phyloP scores from a whole-genome alignment of 148 eudicot genomes.

The Vaccinium corymbosum region DNA sequence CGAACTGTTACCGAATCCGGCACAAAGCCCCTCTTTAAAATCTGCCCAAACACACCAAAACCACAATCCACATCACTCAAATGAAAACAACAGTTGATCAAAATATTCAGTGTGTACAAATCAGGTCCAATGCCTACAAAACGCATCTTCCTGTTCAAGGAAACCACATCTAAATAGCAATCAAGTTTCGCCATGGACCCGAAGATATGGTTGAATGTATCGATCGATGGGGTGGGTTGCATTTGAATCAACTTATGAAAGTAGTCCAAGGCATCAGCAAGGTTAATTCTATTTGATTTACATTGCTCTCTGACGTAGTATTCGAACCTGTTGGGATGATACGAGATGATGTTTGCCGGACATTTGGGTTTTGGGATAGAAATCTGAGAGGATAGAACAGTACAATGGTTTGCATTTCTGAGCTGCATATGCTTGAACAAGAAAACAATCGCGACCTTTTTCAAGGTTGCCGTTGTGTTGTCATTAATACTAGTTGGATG shows the following conservation, averaged over 20 bases:
- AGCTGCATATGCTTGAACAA: not conserved
- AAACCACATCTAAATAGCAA: slow-evolving; percentile 10
- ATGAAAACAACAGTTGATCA: slow-evolving; percentile 26
- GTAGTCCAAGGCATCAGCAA: not conserved
- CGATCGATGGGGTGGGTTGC: slow-evolving; percentile 6
- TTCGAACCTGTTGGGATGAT: not conserved
- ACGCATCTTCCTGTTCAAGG: not conserved
- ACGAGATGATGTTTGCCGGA: not conserved
- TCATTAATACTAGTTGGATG: too few species aligned
- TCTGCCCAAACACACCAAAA: slow-evolving; percentile 24
- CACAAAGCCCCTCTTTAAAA: slow-evolving; percentile 25
- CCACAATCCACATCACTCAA: slow-evolving; percentile 13
- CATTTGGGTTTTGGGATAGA: not conserved
- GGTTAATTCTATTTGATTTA: not conserved
- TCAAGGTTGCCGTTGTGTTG: not conserved
- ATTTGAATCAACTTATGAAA: slow-evolving; percentile 7
- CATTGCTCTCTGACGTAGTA: slow-evolving; percentile 10
- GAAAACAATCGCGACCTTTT: not conserved
- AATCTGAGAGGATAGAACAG: not conserved
- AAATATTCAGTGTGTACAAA: slow-evolving; percentile 19
- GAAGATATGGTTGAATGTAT: slow-evolving; percentile 15
- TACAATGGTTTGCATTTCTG: not conserved
- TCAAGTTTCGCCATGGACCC: slow-evolving; percentile 3
- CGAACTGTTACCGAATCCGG: slow-evolving; percentile 16
- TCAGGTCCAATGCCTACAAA: slow-evolving; percentile 10